Base-by-base conservation (phyloP, 805 yeast genomes). In the Candida sanyiensis region DNA sequence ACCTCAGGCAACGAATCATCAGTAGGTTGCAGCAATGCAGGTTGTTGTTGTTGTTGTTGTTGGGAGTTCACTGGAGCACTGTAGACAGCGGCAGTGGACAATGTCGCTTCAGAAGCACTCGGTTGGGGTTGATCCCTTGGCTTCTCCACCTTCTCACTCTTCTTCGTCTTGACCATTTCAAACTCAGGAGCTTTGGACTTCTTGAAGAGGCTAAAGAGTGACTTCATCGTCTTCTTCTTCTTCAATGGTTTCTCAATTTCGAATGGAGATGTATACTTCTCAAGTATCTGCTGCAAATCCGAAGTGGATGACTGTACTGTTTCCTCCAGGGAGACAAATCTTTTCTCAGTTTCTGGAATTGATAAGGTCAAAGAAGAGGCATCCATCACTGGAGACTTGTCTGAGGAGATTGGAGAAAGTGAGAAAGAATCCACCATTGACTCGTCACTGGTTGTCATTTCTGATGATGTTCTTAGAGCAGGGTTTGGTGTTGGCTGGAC, bases 161-260 rank as follows among this genome's bases (percentile, higher is more conserved):
- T n/a, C 11, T 38, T 29, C 36, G 45, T 47, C 9, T 49, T 48
- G 8, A 50, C 54, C 25, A 54, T 51, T 33, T 54, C 59, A 30
- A 54, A 53, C 4, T 45, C 38, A 10, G 56, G 52, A 15, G 47
- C 51, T 15, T 34, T 44, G 20, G 39, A 24, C 16, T 38, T 42
- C 40, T 47, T 51, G 31, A 55, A 55, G 3, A 55, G 11, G 13
- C 43, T 44, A 25, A 55, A 55, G 25, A 55, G 37, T 1, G 59
- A 55, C 37, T 43, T 53, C 35, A 56, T 46, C 33, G 41, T 48
- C 31, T 44, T 49, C 6, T 28, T 19, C 13, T 45, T 46, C 28
- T 42, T 41, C 35, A 15, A 17, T 9, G 42, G 38, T 22, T 22
- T 39, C 22, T 40, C 38, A 23, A 21, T 29, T 27, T 41, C 34